Conservation (phyloP, 148 eudicot genomes). For the Amaranthus cruentus region DNA sequence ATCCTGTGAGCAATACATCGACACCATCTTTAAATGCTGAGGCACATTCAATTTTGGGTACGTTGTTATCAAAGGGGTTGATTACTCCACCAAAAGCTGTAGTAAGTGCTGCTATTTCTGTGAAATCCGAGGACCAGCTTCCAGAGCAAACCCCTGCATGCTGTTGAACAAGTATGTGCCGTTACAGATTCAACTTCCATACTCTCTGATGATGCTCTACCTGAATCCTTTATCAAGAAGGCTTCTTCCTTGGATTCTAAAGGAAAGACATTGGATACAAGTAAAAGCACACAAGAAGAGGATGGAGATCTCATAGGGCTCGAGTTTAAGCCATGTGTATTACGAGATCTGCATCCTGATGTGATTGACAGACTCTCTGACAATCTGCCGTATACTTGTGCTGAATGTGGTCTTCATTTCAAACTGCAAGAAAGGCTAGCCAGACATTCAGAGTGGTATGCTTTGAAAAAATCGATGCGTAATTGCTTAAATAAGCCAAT, state of each 20-base stretch:
- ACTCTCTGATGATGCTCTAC: conserved; percentile 16
- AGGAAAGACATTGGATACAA: conserved; percentile 25
- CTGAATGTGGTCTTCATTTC: conserved; percentile 64
- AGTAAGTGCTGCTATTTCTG: conserved; percentile 25
- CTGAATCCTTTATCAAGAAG: conserved; percentile 31
- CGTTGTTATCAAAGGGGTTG: conserved; percentile 82
- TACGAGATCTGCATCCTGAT: conserved; percentile 56
- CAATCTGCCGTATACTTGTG: conserved; percentile 57
- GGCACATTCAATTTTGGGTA: conserved; percentile 58
- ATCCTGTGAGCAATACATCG: conserved; percentile 20
- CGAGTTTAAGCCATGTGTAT: conserved; percentile 65
- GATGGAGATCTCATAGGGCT: conserved; percentile 56
- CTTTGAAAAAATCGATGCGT: conserved; percentile 35
- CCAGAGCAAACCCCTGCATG: conserved; percentile 26
- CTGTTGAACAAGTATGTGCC: conserved; percentile 19
- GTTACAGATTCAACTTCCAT: conserved; percentile 24
- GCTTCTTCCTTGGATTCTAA: conserved; percentile 26
- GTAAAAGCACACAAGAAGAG: conserved; percentile 27
- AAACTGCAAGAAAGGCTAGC: conserved; percentile 57
- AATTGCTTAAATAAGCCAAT: conserved; percentile 28
- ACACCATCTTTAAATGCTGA: conserved; percentile 31
- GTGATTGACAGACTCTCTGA: conserved; percentile 62
- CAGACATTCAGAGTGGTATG: conserved; percentile 90
- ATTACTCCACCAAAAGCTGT: conserved; percentile 64
- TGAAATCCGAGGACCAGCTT: conserved; percentile 17